These are phyloP conservation scores for Nematocida sp. DNA, from an alignment of 371 early-diverging fungal genomes.

Conservation along the genomic window DNA sequence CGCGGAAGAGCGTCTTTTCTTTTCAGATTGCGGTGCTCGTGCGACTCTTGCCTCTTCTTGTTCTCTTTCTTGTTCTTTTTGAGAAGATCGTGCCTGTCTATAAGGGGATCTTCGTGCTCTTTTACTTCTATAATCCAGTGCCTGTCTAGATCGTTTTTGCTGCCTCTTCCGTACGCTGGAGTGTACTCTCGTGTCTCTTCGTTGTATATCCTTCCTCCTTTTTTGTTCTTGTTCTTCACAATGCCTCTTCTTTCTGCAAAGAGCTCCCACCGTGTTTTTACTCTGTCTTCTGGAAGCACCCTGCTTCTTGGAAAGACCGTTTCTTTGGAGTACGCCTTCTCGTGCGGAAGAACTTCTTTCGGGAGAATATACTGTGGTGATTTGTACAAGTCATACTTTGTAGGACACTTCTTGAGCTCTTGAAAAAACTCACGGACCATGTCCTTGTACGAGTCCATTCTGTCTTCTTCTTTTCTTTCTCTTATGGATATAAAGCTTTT, in stretches of 20 bases:
- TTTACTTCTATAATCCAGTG: conserved; percentile 45
- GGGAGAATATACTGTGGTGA: conserved; percentile 31
- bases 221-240: conserved; percentile 67
- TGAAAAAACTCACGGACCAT: conserved; percentile 7
- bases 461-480: neutral
- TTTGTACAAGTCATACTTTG: conserved; percentile 29
- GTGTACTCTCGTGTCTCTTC: conserved; percentile 76
- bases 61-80: conserved; percentile 25
- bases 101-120: conserved; percentile 28
- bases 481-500: conserved; percentile 40
- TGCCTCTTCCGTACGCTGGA: conserved; percentile 80
- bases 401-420: conserved; percentile 30
- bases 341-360: conserved; percentile 21
- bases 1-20: conserved; percentile 14
- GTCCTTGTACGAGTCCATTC: neutral
- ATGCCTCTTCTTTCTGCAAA: conserved; percentile 95
- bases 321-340: conserved; percentile 40
- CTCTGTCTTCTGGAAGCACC: conserved; percentile 29
- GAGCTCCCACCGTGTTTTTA: conserved; percentile 87
- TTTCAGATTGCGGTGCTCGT: conserved; percentile 35
- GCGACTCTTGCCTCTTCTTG: neutral
- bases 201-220: conserved; percentile 73
- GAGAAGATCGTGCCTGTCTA: conserved; percentile 15
- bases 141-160: conserved; percentile 67
- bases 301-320: conserved; percentile 36